Evolutionary conservation across 2,329 filamentous ascomycete species (phyloP).

Genomic region (Davidsoniella neocaledoniae): DNA sequence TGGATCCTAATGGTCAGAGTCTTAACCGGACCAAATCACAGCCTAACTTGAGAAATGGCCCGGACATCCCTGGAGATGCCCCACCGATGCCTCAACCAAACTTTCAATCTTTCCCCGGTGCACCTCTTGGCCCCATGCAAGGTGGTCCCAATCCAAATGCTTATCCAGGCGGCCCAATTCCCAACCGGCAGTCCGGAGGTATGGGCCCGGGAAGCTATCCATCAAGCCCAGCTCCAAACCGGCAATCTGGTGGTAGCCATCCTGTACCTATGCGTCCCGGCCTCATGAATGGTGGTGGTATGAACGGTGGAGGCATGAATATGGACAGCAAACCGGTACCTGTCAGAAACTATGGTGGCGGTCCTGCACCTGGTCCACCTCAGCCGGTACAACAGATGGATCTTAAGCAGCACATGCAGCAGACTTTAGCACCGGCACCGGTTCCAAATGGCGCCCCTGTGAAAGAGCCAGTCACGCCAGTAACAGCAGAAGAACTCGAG

Average conservation of each 20-base stretch:
- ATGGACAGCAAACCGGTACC: constrained; percentile 41
- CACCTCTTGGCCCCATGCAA: neutral
- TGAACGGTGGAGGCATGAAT: constrained; percentile 22
- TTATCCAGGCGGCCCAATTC: constrained; percentile 1
- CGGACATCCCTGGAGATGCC: constrained; percentile 54
- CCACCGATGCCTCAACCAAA: constrained; percentile 27
- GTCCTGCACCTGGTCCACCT: constrained; percentile 22
- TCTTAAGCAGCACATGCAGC: constrained; percentile 19
- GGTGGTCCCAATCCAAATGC: neutral
- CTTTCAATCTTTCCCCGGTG: constrained; percentile 8
- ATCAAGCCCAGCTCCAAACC: constrained; percentile 1
- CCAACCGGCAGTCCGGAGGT: neutral
- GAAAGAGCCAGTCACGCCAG: constrained; percentile 28
- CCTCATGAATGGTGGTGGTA: constrained; percentile 27
- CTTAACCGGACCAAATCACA: constrained; percentile 49
- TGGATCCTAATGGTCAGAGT: constrained; percentile 27
- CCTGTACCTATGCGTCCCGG: constrained; percentile 47
- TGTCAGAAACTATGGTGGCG: constrained; percentile 33
- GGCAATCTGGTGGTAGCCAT: constrained; percentile 25
- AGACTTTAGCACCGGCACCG: constrained; percentile 18
- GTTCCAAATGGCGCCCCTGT: constrained; percentile 10
- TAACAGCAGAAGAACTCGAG: constrained; percentile 67
- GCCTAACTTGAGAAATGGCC: constrained; percentile 49
- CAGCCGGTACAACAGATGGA: constrained; percentile 15
- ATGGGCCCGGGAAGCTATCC: neutral